phyloP scores from a whole-genome alignment of 2,329 filamentous ascomycete species.

The Beauveria medogensis region DNA sequence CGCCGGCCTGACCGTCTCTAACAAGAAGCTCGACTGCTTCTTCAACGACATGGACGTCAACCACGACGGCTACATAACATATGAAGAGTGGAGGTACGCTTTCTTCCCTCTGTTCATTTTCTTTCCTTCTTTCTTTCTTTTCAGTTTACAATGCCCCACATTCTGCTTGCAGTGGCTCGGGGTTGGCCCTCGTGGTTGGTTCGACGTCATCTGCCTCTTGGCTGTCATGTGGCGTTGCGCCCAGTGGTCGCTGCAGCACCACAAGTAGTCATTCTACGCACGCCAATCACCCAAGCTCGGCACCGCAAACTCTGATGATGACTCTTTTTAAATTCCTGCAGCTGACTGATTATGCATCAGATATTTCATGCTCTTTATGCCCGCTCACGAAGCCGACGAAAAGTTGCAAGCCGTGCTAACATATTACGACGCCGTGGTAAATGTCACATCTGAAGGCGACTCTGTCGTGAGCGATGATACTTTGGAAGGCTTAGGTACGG shows the following conservation, averaged over 20 bases:
- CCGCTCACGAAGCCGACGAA: conserved; percentile 51
- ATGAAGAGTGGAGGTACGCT: conserved; percentile 93
- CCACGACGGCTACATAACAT: conserved; percentile 78
- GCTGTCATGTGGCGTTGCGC: conserved; percentile 18
- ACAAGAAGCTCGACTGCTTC: conserved; percentile 71
- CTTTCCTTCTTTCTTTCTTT: not conserved
- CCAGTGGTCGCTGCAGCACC: not conserved
- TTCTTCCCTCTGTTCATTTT: conserved; percentile 11
- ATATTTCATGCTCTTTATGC: conserved; percentile 90
- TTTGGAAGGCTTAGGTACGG: conserved; percentile 90
- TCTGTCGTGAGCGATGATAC: conserved; percentile 85
- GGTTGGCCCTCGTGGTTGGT: not conserved
- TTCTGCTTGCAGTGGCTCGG: not conserved
- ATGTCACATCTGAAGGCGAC: conserved; percentile 88
- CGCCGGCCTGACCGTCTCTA: conserved; percentile 72
- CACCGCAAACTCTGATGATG: not conserved
- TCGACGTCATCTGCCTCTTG: conserved; percentile 17
- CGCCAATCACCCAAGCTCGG: not conserved
- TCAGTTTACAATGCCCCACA: not conserved
- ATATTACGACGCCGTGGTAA: conserved; percentile 84
- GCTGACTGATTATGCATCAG: conserved; percentile 33
- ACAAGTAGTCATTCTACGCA: not conserved
- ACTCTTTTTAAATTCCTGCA: not conserved
- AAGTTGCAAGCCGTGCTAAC: conserved; percentile 76
- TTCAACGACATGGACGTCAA: conserved; percentile 87